These are phyloP conservation scores for Limtongozyma cylindracea DNA, from an alignment of 805 yeast species.

Conservation along the genomic window DNA sequence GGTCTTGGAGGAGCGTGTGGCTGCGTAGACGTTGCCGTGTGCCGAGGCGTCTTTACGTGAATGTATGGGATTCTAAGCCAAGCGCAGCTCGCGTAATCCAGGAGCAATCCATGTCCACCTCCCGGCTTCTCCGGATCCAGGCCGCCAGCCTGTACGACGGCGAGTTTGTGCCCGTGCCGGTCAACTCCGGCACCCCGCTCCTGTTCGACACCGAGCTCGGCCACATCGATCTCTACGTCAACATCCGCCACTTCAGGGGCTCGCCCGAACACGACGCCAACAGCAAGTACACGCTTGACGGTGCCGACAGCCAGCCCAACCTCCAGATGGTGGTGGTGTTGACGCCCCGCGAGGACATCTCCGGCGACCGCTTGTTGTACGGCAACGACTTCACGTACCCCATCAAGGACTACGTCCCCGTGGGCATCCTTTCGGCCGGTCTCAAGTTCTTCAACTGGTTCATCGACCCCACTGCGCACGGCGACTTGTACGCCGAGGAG, in stretches of 20 bases:
- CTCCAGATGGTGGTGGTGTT: conserved; percentile 11
- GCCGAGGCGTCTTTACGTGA: too few relatives aligned
- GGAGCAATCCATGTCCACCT: too few relatives aligned
- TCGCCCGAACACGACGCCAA: background rate
- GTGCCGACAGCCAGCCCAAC: conserved; percentile 2
- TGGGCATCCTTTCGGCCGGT: conserved; percentile 19
- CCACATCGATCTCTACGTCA: background rate
- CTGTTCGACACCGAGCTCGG: background rate
- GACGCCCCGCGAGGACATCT: conserved; percentile 15
- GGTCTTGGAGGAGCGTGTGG: conserved; percentile 28
- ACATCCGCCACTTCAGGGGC: background rate
- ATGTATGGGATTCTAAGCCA: too few relatives aligned
- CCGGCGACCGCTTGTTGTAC: conserved; percentile 28
- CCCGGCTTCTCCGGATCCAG: background rate
- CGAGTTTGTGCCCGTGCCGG: background rate
- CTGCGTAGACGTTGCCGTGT: background rate
- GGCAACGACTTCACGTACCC: conserved; percentile 49
- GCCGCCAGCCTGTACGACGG: background rate
- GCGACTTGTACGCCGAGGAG: conserved; percentile 30
- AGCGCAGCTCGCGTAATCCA: too few relatives aligned
- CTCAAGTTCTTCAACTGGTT: conserved; percentile 26
- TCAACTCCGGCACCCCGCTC: background rate
- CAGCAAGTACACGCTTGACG: background rate
- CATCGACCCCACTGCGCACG: conserved; percentile 39
- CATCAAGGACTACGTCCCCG: conserved; percentile 29